Evolutionary conservation across 2,329 filamentous ascomycete genomes (phyloP).

Genomic region (Pyrenochaeta sp.): DNA sequence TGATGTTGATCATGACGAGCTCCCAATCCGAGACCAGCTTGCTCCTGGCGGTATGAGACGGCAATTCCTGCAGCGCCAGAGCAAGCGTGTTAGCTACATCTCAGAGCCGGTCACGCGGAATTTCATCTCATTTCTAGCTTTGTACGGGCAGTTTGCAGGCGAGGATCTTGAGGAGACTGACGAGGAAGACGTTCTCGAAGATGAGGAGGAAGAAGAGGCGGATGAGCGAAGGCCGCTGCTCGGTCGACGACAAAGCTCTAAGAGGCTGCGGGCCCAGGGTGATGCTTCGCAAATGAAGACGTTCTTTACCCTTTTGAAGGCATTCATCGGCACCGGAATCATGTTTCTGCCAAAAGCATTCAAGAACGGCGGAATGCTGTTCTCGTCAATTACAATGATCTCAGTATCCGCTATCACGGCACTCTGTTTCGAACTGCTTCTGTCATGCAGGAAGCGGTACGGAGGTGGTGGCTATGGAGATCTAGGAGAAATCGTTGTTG

Average conservation of each 20-base stretch:
- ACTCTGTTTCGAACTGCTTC: conserved; percentile 74
- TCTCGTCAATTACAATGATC: conserved; percentile 74
- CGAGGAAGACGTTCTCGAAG: conserved; percentile 64
- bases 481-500: conserved; percentile 67
- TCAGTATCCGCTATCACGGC: conserved; percentile 72
- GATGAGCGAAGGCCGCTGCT: conserved; percentile 69
- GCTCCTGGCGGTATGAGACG: conserved; percentile 64
- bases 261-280: conserved; percentile 58
- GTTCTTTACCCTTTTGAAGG: conserved; percentile 81
- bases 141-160: conserved; percentile 80
- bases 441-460: conserved; percentile 70
- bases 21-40: conserved; percentile 56
- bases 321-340: conserved; percentile 81
- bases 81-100: conserved; percentile 51
- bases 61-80: conserved; percentile 58
- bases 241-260: conserved; percentile 62
- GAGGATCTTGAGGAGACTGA: conserved; percentile 70
- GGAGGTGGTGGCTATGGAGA: conserved; percentile 79
- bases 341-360: conserved; percentile 85
- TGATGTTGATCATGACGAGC: conserved; percentile 47
- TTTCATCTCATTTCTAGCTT: conserved; percentile 78
- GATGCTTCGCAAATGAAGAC: conserved; percentile 75
- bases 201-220: conserved; percentile 62
- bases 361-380: conserved; percentile 78
- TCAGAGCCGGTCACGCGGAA: conserved; percentile 69